phyloP scores from a whole-genome alignment of 495 filamentous ascomycete genomes.

The Penicillium riverlandense region DNA sequence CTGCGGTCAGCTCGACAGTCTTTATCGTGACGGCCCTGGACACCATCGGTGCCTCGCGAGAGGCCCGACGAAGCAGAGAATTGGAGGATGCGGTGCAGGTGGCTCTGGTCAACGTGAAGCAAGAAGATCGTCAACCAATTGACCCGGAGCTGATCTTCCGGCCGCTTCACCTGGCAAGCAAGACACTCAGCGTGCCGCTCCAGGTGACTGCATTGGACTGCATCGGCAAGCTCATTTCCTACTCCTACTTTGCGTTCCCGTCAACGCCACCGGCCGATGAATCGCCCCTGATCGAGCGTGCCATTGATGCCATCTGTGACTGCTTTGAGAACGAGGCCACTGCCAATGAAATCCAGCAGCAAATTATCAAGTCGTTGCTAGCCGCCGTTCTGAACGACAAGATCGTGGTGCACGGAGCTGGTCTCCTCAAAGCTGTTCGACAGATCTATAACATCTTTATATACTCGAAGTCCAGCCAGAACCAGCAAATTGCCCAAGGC shows the following conservation, averaged over 20 bases:
- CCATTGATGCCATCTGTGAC: conserved; percentile 98
- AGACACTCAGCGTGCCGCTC: conserved; percentile 71
- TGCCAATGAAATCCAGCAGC: conserved; percentile 80
- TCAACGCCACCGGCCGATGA: conserved; percentile 43
- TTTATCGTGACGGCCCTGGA: conserved; percentile 92
- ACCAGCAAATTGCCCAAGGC: conserved; percentile 94
- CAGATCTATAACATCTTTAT: conserved; percentile 99
- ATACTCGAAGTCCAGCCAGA: conserved; percentile 79
- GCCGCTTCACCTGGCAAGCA: conserved; percentile 81
- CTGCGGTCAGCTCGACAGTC: conserved; percentile 80
- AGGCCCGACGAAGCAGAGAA: conserved; percentile 73
- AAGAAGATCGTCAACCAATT: conserved; percentile 57
- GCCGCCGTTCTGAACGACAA: conserved; percentile 97
- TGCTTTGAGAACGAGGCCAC: conserved; percentile 97
- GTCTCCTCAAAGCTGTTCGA: conserved; percentile 93
- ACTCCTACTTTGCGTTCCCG: conserved; percentile 89
- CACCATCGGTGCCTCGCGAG: conserved; percentile 79
- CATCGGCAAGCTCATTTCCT: conserved; percentile 97
- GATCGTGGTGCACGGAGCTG: conserved; percentile 94
- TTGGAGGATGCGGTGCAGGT: conserved; percentile 71
- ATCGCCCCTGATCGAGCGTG: conserved; percentile 82
- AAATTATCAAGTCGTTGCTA: conserved; percentile 94
- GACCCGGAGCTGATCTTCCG: conserved; percentile 89
- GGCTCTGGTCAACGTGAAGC: conserved; percentile 76
- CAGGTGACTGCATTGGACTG: conserved; percentile 91